Base-by-base conservation (phyloP, 2,329 filamentous ascomycete genomes). In the Dactylonectria estremocensis region DNA sequence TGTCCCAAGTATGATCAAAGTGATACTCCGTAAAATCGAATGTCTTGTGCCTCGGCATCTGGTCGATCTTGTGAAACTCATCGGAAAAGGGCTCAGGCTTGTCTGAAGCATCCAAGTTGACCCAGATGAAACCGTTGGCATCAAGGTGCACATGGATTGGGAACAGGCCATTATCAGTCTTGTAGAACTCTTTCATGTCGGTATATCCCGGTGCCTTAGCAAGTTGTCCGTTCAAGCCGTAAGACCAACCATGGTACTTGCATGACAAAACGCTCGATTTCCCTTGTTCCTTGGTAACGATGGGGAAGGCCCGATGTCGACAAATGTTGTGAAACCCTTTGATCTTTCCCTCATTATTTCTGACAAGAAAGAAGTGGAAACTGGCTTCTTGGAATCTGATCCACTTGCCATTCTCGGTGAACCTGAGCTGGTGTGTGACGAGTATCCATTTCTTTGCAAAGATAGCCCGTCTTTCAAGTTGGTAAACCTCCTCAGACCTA, bases 191-290 rank as follows among this genome's bases (percentile, higher is more conserved):
- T 2, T 82, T 77, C 2, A 90, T 78, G 40, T 86, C 83, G 40
- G 89, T 83, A 72, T 89, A 90, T 4, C 86, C 84, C 0, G 88
- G 88, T 2, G 88, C 88, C 76, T 90, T 90, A 31, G 88, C 84
- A 11, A 90, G 81, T 55, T 85, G 84, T 22, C 88, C 88, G 48
- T 81, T 83, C 3, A 88, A 80, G 56, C 87, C 85, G 71, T 90
- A 91, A 10, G 86, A 88, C 88, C 88, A 90, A 35, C 88, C 88
- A 73, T 90, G 88, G 73, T 90, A 90, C 64, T 86, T 85, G 81
- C 89, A 91, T 0, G 85, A 82, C 46, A 90, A 83, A 10, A 90
- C 83, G 62, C 79, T 82, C 22, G 84, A 83, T n/a, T 81, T 82
- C 2, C 88, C 88, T 5, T 81, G 78, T 3, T 85, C 81, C 50